Conservation (phyloP, 257 asterid species). For the Eustoma russellianum region DNA sequence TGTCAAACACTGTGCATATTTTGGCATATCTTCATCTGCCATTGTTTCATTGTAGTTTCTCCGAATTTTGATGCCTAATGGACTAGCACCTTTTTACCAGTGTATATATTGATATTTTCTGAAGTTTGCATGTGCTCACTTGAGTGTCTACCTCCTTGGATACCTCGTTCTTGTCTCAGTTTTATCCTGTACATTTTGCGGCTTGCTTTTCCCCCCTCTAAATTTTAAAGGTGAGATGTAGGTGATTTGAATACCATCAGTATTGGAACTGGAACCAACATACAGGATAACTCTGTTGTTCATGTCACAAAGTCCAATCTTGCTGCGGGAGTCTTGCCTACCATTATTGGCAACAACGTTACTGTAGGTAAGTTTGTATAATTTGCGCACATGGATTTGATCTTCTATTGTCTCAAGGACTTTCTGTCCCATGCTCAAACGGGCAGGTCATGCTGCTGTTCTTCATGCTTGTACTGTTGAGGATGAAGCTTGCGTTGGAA, state of each 20-base stretch:
- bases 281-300: slow-evolving; percentile 87
- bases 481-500: slow-evolving; percentile 90
- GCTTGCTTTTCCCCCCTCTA: background rate
- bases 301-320: slow-evolving; percentile 95
- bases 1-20: too few species aligned
- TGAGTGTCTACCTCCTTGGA: too few species aligned
- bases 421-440: slow-evolving; percentile 7
- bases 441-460: slow-evolving; percentile 82
- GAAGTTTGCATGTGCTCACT: too few species aligned
- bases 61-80: too few species aligned
- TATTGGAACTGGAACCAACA: slow-evolving; percentile 85
- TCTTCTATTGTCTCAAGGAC: slow-evolving; percentile 5
- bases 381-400: slow-evolving; percentile 1
- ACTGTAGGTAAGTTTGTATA: slow-evolving; percentile 63
- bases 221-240: slow-evolving; percentile 16
- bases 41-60: too few species aligned
- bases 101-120: too few species aligned
- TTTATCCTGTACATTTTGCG: background rate
- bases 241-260: slow-evolving; percentile 84
- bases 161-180: too few species aligned
- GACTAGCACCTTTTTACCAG: too few species aligned
- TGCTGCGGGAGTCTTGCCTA: slow-evolving; percentile 82
- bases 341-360: slow-evolving; percentile 69
- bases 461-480: slow-evolving; percentile 93
- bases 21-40: too few species aligned